phyloP scores from a whole-genome alignment of 345 rosid genomes.

The Ceriops tagal region DNA sequence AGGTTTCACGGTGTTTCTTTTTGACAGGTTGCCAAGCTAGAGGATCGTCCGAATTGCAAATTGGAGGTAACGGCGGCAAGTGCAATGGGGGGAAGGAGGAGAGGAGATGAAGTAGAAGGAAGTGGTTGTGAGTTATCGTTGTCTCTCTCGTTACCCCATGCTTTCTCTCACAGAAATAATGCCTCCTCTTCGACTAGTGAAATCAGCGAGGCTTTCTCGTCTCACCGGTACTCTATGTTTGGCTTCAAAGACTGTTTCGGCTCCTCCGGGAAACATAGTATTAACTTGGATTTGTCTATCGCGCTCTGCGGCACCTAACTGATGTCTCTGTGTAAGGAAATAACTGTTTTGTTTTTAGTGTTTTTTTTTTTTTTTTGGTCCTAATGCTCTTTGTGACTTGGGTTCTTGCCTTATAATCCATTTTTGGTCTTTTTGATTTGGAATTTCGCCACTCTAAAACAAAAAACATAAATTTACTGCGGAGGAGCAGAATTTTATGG shows the following conservation, averaged over 20 bases:
- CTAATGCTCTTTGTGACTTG: too few relatives aligned
- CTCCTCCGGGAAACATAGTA: slow-evolving; percentile 27
- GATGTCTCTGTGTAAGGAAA: neutral
- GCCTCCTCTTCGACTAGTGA: slow-evolving; percentile 61
- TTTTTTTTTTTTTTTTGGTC: neutral
- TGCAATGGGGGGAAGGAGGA: neutral
- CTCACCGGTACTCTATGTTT: slow-evolving; percentile 27
- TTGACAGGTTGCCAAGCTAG: slow-evolving; percentile 32
- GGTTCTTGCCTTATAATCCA: too few relatives aligned
- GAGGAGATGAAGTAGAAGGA: slow-evolving; percentile 13
- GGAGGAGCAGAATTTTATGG: too few relatives aligned
- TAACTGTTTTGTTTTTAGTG: neutral
- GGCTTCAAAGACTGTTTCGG: slow-evolving; percentile 36
- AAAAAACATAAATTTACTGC: too few relatives aligned
- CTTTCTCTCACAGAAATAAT: slow-evolving; percentile 41
- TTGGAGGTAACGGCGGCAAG: neutral
- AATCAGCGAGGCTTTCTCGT: slow-evolving; percentile 63
- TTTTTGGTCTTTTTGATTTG: too few relatives aligned
- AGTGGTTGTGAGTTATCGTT: slow-evolving; percentile 44
- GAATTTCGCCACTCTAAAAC: too few relatives aligned
- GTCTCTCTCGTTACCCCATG: slow-evolving; percentile 46
- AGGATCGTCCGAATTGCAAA: slow-evolving; percentile 10
- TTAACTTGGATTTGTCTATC: slow-evolving; percentile 65
- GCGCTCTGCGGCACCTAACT: slow-evolving; percentile 56
- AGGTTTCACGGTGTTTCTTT: neutral